phyloP scores from a whole-genome alignment of 768 basidiomycete species.

The Suillus discolor region DNA sequence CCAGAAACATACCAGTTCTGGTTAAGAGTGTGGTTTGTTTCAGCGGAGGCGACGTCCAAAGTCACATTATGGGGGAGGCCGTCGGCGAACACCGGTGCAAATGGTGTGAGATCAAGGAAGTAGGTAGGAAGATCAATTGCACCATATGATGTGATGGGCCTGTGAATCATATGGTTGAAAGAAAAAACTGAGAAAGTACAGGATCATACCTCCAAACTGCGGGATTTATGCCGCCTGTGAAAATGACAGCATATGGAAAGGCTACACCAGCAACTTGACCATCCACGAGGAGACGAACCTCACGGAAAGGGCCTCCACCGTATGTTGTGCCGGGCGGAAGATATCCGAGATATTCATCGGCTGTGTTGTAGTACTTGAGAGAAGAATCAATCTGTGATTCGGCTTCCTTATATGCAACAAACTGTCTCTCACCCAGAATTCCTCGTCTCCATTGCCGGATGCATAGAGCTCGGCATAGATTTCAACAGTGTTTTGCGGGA shows the following conservation, averaged over 20 bases:
- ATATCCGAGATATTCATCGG: slow-evolving; percentile 57
- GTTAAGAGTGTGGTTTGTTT: slow-evolving; percentile 63
- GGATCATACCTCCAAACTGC: slow-evolving; percentile 58
- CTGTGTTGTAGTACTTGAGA: slow-evolving; percentile 65
- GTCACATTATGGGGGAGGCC: slow-evolving; percentile 70
- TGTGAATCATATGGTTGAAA: slow-evolving; percentile 20
- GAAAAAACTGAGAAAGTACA: neutral
- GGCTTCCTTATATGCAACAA: slow-evolving; percentile 1
- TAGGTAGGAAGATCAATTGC: slow-evolving; percentile 80
- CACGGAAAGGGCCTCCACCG: slow-evolving; percentile 59
- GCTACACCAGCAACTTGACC: slow-evolving; percentile 55
- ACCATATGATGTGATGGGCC: slow-evolving; percentile 77
- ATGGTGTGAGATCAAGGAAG: slow-evolving; percentile 77
- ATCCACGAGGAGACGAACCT: slow-evolving; percentile 63
- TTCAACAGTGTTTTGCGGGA: slow-evolving; percentile 69
- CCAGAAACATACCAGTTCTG: slow-evolving; percentile 82
- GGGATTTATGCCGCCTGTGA: slow-evolving; percentile 76
- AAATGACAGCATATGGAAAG: slow-evolving; percentile 64
- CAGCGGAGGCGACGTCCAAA: slow-evolving; percentile 73
- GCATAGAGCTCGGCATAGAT: slow-evolving; percentile 74
- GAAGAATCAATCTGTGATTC: slow-evolving; percentile 8
- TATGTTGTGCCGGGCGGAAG: slow-evolving; percentile 53
- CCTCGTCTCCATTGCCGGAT: slow-evolving; percentile 65
- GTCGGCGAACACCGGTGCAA: slow-evolving; percentile 69
- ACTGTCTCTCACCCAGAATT: slow-evolving; percentile 67